Base-by-base conservation (phyloP, 2,329 filamentous ascomycete genomes). In the Sarocladium strictum region DNA sequence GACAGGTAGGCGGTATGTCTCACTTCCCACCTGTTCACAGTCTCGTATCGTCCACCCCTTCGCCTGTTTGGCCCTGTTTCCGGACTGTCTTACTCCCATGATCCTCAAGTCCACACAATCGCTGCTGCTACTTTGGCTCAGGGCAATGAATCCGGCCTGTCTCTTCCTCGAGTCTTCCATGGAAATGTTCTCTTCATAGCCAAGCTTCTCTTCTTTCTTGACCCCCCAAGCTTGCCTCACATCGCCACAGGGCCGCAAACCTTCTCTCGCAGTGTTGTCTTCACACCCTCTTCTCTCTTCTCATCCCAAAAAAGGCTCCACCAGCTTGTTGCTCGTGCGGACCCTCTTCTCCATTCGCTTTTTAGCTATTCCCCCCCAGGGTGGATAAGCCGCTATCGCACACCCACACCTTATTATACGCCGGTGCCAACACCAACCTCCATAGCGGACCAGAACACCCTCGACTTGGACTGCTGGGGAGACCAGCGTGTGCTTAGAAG, bases 281-380 rank as follows among this genome's bases (percentile, higher is more conserved):
- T 51, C 47, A 51, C 47, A 51, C 47, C 47, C 47, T 51, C 47
- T 51, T 51, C 27, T 45, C 11, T 45, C n/a, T 17, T 15, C 21
- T n/a, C 26, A 27, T 45, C 40, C 40, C 23, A 12, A 3, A 3
- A 5, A 19, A 49, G n/a, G 24, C 35, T 38, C 35, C 35, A 38
- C 35, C 5, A 15, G 9, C 32, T 33, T 6, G 23, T 47, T 47
- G 43, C 43, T 47, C 21, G 10, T 47, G 43, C 43, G 43, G 43
- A 47, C n/a, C 43, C 43, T 47, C 43, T n/a, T 3, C 43, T 47
- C 29, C 24, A 47, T 47, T 43, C 40, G 40, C 40, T 12, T 43
- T 27, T 43, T 27, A 23, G 14, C 14, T 11, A 17, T 24, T 17
- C 27, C 29, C 43, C 24, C 7, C n/a, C n/a, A n/a, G n/a, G n/a